Evolutionary conservation across 345 rosid species (phyloP).

Genomic region (Rhizophora apiculata): DNA sequence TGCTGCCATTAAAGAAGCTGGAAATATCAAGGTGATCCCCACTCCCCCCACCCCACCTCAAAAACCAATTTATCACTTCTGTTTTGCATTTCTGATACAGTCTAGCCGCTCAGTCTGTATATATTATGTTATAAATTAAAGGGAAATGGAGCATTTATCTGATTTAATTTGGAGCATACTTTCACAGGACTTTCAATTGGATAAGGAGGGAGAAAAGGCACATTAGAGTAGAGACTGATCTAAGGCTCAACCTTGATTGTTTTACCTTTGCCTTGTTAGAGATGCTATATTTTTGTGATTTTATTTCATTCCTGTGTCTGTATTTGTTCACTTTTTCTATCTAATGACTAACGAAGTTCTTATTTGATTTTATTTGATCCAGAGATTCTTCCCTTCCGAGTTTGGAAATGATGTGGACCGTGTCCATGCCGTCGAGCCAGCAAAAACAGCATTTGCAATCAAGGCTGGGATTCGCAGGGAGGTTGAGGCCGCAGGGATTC

Average conservation of each 20-base stretch:
- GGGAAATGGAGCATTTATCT: too few relatives aligned
- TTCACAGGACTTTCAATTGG: too few relatives aligned
- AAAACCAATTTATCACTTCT: neutral
- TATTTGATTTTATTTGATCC: neutral
- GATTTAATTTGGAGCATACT: too few relatives aligned
- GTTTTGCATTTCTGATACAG: neutral
- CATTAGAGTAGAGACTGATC: too few relatives aligned
- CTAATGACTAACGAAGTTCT: too few relatives aligned
- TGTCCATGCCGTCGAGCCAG: constrained; percentile 52
- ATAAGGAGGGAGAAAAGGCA: too few relatives aligned
- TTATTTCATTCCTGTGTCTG: too few relatives aligned
- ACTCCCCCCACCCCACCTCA: neutral
- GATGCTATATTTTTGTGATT: neutral
- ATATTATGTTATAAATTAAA: too few relatives aligned
- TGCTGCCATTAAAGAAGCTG: constrained; percentile 82
- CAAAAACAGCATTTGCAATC: constrained; percentile 33
- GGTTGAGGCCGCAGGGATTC: constrained; percentile 56
- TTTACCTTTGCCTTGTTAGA: neutral
- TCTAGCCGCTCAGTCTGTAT: neutral
- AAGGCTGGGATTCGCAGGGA: constrained; percentile 51
- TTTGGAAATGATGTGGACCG: constrained; percentile 62
- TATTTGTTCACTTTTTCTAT: neutral
- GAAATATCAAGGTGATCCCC: constrained; percentile 59
- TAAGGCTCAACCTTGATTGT: too few relatives aligned
- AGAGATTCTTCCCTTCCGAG: constrained; percentile 76